Evolutionary conservation across 1,284 basidiomycete species (phyloP), one percentile per base, ranked within the genome.

Genomic region (Ceraceosorus bombacis): DNA sequence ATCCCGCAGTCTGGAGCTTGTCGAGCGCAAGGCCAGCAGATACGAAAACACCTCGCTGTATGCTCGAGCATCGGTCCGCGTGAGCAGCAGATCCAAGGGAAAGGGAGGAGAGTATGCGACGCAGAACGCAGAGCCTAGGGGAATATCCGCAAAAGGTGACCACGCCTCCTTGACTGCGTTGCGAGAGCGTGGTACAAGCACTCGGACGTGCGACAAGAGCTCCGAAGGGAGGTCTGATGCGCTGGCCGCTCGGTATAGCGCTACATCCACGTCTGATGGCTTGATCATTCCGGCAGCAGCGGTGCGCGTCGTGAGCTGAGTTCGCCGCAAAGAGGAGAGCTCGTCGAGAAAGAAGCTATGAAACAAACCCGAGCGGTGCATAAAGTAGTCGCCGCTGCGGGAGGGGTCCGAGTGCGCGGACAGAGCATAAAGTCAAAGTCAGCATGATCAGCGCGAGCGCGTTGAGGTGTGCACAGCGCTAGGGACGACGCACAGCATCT

Each of bases 11-110:
- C 85, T 83, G 0, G 84, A 84, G 69, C 93, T 89, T 0, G 88
- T 88, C 73, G 88, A 88, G 40, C 89, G 84, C 50, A 94, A 79
- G 0, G 90, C 86, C 27, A 87, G 86, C 4, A 94, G 81, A 78
- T 89, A 93, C 5, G 88, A 83, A 78, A 91, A 90, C 54, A 94
- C 79, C 38, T 83, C 83, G 0, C 84, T 84, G 72, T 94, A 94
- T 17, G 85, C 82, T 7, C 83, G 80, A 13, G 92, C 80, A 68
- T 91, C 88, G 0, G 84, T 80, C 8, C 85, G 80, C 51, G 89
- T 86, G 17, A 94, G 83, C 79, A 94, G 92, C 41, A 93, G 84
- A 76, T 94, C 89, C 52, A 94, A 82, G 0, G 91, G 90, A 87
- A 89, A 94, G 1, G 58, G 56, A 17, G 70, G 64, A 1, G 64